Evolutionary conservation across 148 eudicot species (phyloP).

Genomic region (Dysphania ambrosioides): DNA sequence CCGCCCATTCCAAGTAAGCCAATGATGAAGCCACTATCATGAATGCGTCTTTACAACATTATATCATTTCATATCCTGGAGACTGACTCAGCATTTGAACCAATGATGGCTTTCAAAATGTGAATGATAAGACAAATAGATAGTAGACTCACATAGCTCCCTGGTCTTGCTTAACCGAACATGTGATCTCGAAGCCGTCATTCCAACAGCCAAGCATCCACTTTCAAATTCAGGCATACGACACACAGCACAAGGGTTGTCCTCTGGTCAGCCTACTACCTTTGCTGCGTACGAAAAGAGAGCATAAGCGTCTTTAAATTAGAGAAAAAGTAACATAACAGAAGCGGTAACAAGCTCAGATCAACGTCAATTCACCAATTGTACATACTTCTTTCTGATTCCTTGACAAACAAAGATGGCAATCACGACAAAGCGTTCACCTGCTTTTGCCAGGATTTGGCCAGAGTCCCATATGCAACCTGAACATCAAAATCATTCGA

Average conservation of each 20-base stretch:
- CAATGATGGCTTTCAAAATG: not conserved
- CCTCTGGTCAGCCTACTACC: not conserved
- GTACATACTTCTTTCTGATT: too few species aligned
- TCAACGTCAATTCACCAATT: too few species aligned
- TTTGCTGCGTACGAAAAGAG: not conserved
- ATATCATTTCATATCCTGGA: not conserved
- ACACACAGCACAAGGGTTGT: not conserved
- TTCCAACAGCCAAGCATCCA: too few species aligned
- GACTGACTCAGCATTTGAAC: conserved; percentile 5
- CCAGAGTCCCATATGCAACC: too few species aligned
- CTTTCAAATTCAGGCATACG: not conserved
- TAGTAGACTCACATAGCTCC: not conserved
- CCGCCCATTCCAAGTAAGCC: conserved; percentile 7
- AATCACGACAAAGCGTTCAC: too few species aligned
- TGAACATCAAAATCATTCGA: too few species aligned
- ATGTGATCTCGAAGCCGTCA: too few species aligned
- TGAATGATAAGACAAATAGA: not conserved
- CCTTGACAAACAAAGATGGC: too few species aligned
- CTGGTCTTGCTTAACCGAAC: not conserved
- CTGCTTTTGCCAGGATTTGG: too few species aligned
- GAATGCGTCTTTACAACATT: too few species aligned
- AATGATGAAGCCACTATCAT: conserved; percentile 3
- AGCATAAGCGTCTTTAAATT: not conserved
- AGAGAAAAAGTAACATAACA: too few species aligned
- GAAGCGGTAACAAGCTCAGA: too few species aligned